phyloP scores from a whole-genome alignment of 306 rosid species.

The Casuarina equisetifolia region DNA sequence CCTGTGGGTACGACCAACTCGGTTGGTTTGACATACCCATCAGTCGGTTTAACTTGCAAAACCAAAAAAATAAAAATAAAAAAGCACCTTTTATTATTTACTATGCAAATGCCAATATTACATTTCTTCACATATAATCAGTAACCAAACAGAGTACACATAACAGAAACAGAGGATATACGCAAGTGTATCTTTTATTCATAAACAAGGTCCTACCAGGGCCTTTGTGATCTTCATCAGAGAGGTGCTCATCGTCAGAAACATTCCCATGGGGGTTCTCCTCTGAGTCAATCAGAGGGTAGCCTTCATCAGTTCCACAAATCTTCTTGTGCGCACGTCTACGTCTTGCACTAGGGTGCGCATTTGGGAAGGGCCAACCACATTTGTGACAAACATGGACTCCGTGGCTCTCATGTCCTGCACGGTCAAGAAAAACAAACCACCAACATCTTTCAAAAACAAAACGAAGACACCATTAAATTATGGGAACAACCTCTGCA shows the following conservation, averaged over 20 bases:
- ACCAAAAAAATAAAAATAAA: too few relatives aligned
- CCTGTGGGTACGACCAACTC: not conserved
- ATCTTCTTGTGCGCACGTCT: not conserved
- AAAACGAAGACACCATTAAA: too few relatives aligned
- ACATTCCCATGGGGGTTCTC: not conserved
- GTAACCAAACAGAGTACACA: too few relatives aligned
- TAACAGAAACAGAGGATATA: too few relatives aligned
- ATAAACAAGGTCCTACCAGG: too few relatives aligned
- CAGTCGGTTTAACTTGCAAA: not conserved
- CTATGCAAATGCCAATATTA: too few relatives aligned
- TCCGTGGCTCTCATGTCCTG: not conserved
- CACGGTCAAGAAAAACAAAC: not conserved
- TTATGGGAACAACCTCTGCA: too few relatives aligned
- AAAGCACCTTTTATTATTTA: too few relatives aligned
- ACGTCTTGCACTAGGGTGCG: not conserved
- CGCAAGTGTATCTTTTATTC: too few relatives aligned
- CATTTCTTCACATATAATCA: too few relatives aligned
- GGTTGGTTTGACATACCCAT: not conserved
- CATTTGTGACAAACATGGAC: not conserved
- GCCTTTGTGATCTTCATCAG: too few relatives aligned
- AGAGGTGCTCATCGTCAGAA: not conserved
- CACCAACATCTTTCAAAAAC: too few relatives aligned
- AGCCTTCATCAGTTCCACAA: conserved; percentile 1
- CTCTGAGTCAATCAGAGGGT: not conserved
- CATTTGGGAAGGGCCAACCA: not conserved